Conservation (phyloP, 2,329 filamentous ascomycete genomes). For the Talaromyces sp. region DNA sequence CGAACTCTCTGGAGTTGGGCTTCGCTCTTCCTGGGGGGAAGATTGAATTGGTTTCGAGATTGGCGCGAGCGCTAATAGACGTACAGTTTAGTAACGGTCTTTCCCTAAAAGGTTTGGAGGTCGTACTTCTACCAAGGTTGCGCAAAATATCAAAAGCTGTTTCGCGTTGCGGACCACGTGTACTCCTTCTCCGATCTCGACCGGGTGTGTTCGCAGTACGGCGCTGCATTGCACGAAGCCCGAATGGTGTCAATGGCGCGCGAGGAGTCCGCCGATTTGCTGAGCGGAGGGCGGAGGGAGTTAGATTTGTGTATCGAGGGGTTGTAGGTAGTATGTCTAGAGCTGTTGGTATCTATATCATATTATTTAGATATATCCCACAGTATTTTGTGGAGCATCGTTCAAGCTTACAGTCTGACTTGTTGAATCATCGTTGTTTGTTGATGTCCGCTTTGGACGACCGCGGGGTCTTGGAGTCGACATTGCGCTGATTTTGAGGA, state of each 20-base stretch:
- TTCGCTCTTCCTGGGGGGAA: slow-evolving; percentile 41
- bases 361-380: neutral
- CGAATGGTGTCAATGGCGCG: slow-evolving; percentile 54
- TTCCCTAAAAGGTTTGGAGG: neutral
- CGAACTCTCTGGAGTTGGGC: slow-evolving; percentile 19
- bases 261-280: slow-evolving; percentile 36
- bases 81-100: slow-evolving; percentile 1
- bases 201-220: slow-evolving; percentile 51
- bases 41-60: slow-evolving; percentile 46
- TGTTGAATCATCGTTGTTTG: slow-evolving; percentile 21
- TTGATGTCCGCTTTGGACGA: slow-evolving; percentile 14
- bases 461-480: slow-evolving; percentile 17
- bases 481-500: neutral
- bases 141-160: slow-evolving; percentile 55
- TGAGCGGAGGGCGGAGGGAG: slow-evolving; percentile 33
- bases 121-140: slow-evolving; percentile 51
- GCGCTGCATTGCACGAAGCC: slow-evolving; percentile 53
- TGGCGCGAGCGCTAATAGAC: slow-evolving; percentile 46
- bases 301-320: slow-evolving; percentile 30
- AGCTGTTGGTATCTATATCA: slow-evolving; percentile 1
- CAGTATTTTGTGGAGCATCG: neutral
- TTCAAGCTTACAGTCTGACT: slow-evolving; percentile 7
- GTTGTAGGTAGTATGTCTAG: slow-evolving; percentile 29
- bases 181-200: slow-evolving; percentile 49
- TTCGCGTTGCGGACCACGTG: slow-evolving; percentile 47